A percentile compares a stretch with the other conserved stretches of the same genome.
These are phyloP conservation scores for Exserohilum rostratum DNA, from an alignment of 2,329 filamentous ascomycete genomes.

Conservation along the genomic window DNA sequence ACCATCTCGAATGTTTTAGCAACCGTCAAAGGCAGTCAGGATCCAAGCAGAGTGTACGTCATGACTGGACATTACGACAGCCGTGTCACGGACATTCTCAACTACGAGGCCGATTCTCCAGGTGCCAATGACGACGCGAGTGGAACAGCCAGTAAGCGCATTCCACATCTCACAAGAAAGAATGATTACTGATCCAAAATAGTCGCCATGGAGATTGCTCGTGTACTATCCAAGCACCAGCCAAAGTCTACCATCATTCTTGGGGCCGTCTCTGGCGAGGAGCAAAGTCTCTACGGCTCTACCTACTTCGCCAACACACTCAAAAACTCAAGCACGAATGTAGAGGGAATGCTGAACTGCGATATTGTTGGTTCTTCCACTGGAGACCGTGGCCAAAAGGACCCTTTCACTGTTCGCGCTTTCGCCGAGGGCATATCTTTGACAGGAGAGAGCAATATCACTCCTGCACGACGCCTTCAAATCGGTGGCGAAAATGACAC, in stretches of 20 bases:
- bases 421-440: constrained; percentile 59
- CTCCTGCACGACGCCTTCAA: constrained; percentile 49
- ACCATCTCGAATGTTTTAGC: constrained; percentile 59
- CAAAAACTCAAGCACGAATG: constrained; percentile 58
- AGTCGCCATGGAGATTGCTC: constrained; percentile 62
- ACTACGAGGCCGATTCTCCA: constrained; percentile 60
- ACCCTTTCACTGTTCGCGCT: constrained; percentile 61
- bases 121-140: constrained; percentile 65
- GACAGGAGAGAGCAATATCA: constrained; percentile 47
- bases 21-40: constrained; percentile 57
- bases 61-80: constrained; percentile 64
- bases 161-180: background rate
- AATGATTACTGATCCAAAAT: constrained; percentile 9
- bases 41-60: constrained; percentile 59
- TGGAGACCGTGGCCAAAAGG: constrained; percentile 53
- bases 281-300: constrained; percentile 62
- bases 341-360: constrained; percentile 64
- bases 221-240: constrained; percentile 56
- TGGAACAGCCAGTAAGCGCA: constrained; percentile 54
- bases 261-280: constrained; percentile 63
- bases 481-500: constrained; percentile 60
- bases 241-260: constrained; percentile 63
- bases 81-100: constrained; percentile 57
- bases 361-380: constrained; percentile 62
- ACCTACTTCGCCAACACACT: constrained; percentile 60